phyloP scores from a whole-genome alignment of 495 filamentous ascomycete species.

The Podospora pseudopauciseta region DNA sequence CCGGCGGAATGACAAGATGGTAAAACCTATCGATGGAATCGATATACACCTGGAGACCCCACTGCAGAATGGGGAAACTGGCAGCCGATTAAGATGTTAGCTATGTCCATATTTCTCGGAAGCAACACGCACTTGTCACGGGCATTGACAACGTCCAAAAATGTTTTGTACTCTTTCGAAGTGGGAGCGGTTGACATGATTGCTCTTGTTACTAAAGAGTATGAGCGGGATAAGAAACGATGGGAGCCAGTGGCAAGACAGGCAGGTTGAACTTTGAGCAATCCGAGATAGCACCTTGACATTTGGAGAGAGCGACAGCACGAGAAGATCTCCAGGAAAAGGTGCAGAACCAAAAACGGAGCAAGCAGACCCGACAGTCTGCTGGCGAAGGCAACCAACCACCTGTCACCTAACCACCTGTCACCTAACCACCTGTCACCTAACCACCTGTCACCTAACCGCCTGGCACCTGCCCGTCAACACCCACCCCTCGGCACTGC shows the following conservation, averaged over 20 bases:
- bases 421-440: no score
- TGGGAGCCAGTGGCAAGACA: background rate
- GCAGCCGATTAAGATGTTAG: background rate
- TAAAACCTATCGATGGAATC: background rate
- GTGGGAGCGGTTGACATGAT: background rate
- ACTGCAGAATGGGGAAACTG: background rate
- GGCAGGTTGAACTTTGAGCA: background rate
- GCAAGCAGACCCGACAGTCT: no score
- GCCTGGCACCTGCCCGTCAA: no score
- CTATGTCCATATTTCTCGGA: background rate
- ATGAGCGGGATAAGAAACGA: background rate
- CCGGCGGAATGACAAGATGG: background rate
- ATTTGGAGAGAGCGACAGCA: no score
- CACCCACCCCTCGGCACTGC: no score
- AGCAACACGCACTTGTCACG: background rate
- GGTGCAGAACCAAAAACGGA: no score
- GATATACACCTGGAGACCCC: background rate
- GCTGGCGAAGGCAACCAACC: no score
- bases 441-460: no score
- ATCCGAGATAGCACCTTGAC: no score
- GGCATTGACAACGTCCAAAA: background rate
- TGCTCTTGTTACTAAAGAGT: background rate
- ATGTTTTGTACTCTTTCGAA: background rate
- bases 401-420: no score
- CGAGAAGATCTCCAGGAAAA: no score